Evolutionary conservation across 2,329 filamentous ascomycete genomes (phyloP).

Genomic region (Alternaria ventricosa): DNA sequence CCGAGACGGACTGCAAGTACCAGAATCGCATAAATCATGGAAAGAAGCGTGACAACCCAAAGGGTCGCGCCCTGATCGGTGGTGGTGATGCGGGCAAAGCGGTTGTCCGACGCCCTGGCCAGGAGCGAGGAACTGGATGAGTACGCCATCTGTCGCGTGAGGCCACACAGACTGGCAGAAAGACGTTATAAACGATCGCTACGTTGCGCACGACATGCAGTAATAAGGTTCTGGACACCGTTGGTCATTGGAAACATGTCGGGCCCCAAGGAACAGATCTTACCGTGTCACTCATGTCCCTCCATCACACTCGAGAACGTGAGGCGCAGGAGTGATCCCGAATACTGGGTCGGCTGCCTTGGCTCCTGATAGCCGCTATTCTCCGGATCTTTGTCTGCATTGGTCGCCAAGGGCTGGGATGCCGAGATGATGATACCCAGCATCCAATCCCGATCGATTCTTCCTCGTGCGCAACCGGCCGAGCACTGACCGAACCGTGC

Average conservation of each 20-base stretch:
- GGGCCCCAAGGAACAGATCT: neutral
- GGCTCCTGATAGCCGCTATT: neutral
- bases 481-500: neutral
- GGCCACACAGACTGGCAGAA: neutral
- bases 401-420: neutral
- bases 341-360: neutral
- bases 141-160: neutral
- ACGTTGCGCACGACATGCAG: neutral
- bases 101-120: neutral
- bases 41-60: conserved; percentile 5
- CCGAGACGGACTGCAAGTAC: conserved; percentile 5
- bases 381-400: neutral
- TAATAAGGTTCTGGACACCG: neutral
- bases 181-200: neutral
- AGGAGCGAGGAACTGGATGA: neutral
- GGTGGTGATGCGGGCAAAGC: conserved; percentile 6
- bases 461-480: neutral
- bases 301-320: neutral
- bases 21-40: conserved; percentile 2
- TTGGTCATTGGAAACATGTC: neutral
- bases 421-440: neutral
- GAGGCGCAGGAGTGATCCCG: neutral
- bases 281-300: neutral
- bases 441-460: neutral
- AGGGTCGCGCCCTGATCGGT: conserved; percentile 9